phyloP scores from a whole-genome alignment of 78 protist species.

The Polysphondylium violaceum region DNA sequence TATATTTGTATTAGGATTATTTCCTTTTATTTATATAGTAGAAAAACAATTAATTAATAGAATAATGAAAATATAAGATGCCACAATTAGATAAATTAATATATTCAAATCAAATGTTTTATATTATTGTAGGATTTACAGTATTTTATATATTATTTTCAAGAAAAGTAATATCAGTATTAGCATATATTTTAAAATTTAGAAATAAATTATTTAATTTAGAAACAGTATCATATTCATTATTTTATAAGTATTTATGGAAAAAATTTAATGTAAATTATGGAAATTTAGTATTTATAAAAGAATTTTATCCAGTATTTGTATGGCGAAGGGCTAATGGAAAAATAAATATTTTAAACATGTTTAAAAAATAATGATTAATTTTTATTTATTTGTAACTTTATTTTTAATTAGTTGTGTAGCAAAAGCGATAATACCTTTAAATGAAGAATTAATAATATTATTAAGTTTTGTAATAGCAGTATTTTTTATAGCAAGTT shows the following conservation, averaged over 20 bases:
- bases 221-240: background rate
- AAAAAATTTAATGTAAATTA: background rate
- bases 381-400: background rate
- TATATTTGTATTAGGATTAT: constrained; percentile 38
- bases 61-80: constrained; percentile 21
- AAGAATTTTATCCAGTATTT: too few relatives aligned
- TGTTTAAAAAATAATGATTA: constrained; percentile 2
- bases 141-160: constrained; percentile 1
- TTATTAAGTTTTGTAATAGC: constrained; percentile 12
- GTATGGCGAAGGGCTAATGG: too few relatives aligned
- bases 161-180: constrained; percentile 4
- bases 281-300: background rate
- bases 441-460: constrained; percentile 45
- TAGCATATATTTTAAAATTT: constrained; percentile 39
- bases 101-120: constrained; percentile 45
- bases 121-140: constrained; percentile 21
- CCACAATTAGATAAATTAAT: constrained; percentile 23
- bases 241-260: constrained; percentile 7
- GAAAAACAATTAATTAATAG: constrained; percentile 37
- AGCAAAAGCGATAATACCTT: constrained; percentile 33
- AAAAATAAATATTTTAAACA: background rate
- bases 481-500: constrained; percentile 3
- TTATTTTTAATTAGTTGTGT: constrained; percentile 4
- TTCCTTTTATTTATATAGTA: constrained; percentile 41
- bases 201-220: constrained; percentile 12